Evolutionary conservation across 371 early-diverging fungal genomes (phyloP).

Genomic region (Mucor ambiguus): DNA sequence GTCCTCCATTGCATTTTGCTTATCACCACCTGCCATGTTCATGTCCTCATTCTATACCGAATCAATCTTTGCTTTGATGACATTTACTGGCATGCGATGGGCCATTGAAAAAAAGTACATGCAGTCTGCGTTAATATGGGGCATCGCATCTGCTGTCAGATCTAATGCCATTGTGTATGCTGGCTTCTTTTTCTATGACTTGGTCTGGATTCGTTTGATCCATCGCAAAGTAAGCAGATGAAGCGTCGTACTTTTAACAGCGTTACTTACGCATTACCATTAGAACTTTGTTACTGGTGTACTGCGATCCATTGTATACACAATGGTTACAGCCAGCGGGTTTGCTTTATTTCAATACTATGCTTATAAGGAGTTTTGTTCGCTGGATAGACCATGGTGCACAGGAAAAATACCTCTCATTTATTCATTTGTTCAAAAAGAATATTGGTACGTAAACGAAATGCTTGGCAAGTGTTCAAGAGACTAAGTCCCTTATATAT

Average conservation of each 20-base stretch:
- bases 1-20: constrained; percentile 71
- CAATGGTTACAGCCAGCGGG: constrained; percentile 51
- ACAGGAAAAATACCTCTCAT: constrained; percentile 56
- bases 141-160: constrained; percentile 64
- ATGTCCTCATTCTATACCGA: constrained; percentile 92
- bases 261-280: not conserved
- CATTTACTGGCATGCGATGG: constrained; percentile 79
- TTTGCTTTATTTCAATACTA: constrained; percentile 73
- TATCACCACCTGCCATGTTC: constrained; percentile 83
- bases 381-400: constrained; percentile 75
- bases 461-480: too few species aligned
- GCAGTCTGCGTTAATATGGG: constrained; percentile 55
- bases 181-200: constrained; percentile 82
- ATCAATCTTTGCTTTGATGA: constrained; percentile 79
- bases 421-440: constrained; percentile 85
- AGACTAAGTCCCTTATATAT: too few species aligned
- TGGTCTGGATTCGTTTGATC: constrained; percentile 24
- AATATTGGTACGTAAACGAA: constrained; percentile 74
- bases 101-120: constrained; percentile 43
- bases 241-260: not conserved
- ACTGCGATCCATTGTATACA: constrained; percentile 41
- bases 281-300: constrained; percentile 30
- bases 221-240: constrained; percentile 13
- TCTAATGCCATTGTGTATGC: constrained; percentile 82
- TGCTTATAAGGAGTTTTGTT: constrained; percentile 71